phyloP scores from a whole-genome alignment of 1,284 basidiomycete genomes.

The Trametes sp. region DNA sequence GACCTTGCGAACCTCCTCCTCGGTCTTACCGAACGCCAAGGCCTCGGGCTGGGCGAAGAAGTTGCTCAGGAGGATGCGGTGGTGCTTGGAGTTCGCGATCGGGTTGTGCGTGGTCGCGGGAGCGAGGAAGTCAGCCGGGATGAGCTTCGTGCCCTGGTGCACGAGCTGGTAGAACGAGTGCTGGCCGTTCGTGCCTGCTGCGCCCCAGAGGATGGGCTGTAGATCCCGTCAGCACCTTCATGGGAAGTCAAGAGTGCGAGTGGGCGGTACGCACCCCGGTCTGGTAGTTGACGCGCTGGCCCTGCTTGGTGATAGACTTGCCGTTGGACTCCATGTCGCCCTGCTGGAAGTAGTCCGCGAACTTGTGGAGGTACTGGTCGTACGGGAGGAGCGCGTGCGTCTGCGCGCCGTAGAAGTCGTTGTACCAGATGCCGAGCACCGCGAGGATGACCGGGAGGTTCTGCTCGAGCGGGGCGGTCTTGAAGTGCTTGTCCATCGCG shows the following conservation, averaged over 20 bases:
- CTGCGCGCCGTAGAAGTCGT: constrained; percentile 96
- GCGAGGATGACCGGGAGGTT: constrained; percentile 95
- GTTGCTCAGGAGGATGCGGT: constrained; percentile 97
- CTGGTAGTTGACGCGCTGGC: constrained; percentile 93
- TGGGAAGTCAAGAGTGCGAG: no score
- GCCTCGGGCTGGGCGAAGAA: constrained; percentile 99
- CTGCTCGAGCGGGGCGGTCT: constrained; percentile 84
- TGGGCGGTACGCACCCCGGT: constrained; percentile 79
- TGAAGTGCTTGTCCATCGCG: constrained; percentile 98
- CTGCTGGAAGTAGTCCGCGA: constrained; percentile 99
- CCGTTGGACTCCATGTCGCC: constrained; percentile 99
- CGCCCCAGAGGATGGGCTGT: constrained; percentile 98
- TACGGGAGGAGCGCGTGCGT: constrained; percentile 96
- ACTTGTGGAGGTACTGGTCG: constrained; percentile 99
- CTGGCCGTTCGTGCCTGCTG: constrained; percentile 97
- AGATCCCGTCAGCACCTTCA: background rate
- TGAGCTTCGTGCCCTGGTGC: constrained; percentile 94
- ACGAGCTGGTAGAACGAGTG: constrained; percentile 99
- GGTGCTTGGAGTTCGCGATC: constrained; percentile 86
- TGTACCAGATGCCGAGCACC: constrained; percentile 97
- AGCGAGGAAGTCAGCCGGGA: constrained; percentile 95
- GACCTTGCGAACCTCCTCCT: constrained; percentile 77
- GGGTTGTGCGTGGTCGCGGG: constrained; percentile 96
- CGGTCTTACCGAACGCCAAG: constrained; percentile 96
- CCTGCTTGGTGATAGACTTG: constrained; percentile 95